phyloP scores from a whole-genome alignment of 305 asterid species.

The Fraxinus paxiana region DNA sequence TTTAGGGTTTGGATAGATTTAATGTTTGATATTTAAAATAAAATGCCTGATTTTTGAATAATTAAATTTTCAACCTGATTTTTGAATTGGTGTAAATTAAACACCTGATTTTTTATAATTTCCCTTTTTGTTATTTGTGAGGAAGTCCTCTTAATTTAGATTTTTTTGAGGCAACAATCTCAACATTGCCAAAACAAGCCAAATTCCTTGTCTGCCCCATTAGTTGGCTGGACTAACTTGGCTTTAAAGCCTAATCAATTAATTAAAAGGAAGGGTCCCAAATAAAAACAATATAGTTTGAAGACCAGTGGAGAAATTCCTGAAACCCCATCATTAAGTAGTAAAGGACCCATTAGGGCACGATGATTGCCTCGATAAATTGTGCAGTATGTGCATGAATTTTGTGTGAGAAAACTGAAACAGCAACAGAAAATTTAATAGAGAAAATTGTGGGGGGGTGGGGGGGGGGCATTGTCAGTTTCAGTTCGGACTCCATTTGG shows the following conservation, averaged over 20 bases:
- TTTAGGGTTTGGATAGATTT: no score
- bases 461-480: background rate
- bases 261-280: background rate
- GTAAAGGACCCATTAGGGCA: background rate
- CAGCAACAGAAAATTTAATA: background rate
- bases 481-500: background rate
- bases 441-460: background rate
- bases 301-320: background rate
- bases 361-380: background rate
- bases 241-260: background rate
- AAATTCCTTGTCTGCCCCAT: background rate
- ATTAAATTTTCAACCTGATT: no score
- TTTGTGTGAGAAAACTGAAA: background rate
- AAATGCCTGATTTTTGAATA: no score
- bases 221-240: background rate
- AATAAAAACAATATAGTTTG: background rate
- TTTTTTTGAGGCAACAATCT: background rate
- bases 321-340: background rate
- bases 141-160: background rate
- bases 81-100: no score
- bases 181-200: background rate
- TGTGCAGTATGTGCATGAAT: background rate
- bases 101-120: no score
- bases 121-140: background rate
- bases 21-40: no score